phyloP scores from a whole-genome alignment of 2,329 filamentous ascomycete species.

The Curvularia spicifera region DNA sequence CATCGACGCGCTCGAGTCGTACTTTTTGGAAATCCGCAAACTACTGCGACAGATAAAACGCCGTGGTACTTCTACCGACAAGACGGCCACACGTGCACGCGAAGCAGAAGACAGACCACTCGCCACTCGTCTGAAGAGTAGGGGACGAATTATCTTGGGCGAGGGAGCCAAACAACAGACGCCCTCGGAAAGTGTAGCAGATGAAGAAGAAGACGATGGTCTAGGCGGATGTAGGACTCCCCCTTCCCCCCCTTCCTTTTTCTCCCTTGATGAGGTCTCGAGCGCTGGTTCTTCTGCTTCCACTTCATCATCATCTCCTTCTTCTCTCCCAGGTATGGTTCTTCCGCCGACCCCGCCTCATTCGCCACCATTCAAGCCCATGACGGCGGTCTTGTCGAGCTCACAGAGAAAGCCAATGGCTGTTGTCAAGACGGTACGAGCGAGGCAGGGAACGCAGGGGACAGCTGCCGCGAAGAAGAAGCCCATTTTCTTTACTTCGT shows the following conservation, averaged over 20 bases:
- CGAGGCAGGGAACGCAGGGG: conserved; percentile 25
- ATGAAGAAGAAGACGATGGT: conserved; percentile 83
- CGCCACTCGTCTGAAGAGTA: conserved; percentile 66
- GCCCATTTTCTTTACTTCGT: conserved; percentile 28
- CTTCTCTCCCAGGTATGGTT: conserved; percentile 14
- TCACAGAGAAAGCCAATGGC: conserved; percentile 29
- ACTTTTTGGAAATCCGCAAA: conserved; percentile 87
- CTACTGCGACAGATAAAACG: conserved; percentile 74
- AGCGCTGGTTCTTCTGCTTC: conserved; percentile 11
- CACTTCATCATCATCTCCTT: conserved; percentile 22
- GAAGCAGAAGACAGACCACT: conserved; percentile 64
- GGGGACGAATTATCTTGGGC: conserved; percentile 74
- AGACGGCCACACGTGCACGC: conserved; percentile 63
- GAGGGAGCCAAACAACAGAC: conserved; percentile 58
- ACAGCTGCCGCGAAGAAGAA: conserved; percentile 32
- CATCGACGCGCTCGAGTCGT: conserved; percentile 86
- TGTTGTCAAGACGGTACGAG: conserved; percentile 30
- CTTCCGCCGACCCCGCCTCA: conserved; percentile 45
- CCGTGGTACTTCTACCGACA: conserved; percentile 60
- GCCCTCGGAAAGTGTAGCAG: conserved; percentile 71
- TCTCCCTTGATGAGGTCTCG: conserved; percentile 29
- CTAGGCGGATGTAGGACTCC: conserved; percentile 79
- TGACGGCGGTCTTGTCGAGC: conserved; percentile 42
- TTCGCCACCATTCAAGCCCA: conserved; percentile 44
- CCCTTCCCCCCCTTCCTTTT: conserved; percentile 41